Evolutionary conservation across 2,329 filamentous ascomycete species (phyloP).

Genomic region (Penicillium digitatum): DNA sequence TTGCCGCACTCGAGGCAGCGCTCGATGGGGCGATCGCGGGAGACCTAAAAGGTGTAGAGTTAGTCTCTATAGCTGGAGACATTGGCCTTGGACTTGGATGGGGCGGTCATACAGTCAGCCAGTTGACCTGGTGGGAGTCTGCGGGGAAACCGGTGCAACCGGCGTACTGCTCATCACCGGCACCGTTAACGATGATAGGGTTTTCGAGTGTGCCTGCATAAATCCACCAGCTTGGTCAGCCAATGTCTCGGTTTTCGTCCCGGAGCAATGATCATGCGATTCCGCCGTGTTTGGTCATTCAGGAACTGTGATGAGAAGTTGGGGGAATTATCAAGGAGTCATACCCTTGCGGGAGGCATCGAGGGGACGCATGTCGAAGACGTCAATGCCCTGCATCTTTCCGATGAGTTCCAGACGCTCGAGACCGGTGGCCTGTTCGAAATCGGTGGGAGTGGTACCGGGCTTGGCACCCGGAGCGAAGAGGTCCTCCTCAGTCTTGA

Average conservation of each 20-base stretch:
- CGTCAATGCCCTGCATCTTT: constrained; percentile 97
- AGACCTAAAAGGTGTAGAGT: constrained; percentile 54
- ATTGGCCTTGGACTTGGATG: not conserved
- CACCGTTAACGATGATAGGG: constrained; percentile 85
- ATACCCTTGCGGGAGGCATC: constrained; percentile 83
- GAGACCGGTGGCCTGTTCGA: constrained; percentile 93
- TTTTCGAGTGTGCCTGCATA: constrained; percentile 73
- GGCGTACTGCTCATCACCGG: constrained; percentile 91
- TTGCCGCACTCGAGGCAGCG: constrained; percentile 96
- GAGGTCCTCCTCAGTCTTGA: constrained; percentile 78
- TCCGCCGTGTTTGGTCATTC: not conserved
- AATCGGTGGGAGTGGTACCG: constrained; percentile 85
- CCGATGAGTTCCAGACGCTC: constrained; percentile 98
- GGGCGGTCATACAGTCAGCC: constrained; percentile 69
- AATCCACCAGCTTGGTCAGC: constrained; percentile 6
- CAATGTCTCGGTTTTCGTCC: not conserved
- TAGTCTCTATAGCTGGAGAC: not conserved
- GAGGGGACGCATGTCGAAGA: constrained; percentile 97
- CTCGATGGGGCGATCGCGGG: constrained; percentile 83
- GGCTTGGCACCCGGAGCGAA: constrained; percentile 73
- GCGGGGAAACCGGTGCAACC: constrained; percentile 93
- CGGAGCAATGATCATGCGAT: not conserved
- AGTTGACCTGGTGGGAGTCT: constrained; percentile 85
- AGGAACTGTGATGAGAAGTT: not conserved
- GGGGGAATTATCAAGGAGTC: constrained; percentile 29